Base-by-base conservation (phyloP, 75 land plant genomes). In the Pinus tabuliformis region DNA sequence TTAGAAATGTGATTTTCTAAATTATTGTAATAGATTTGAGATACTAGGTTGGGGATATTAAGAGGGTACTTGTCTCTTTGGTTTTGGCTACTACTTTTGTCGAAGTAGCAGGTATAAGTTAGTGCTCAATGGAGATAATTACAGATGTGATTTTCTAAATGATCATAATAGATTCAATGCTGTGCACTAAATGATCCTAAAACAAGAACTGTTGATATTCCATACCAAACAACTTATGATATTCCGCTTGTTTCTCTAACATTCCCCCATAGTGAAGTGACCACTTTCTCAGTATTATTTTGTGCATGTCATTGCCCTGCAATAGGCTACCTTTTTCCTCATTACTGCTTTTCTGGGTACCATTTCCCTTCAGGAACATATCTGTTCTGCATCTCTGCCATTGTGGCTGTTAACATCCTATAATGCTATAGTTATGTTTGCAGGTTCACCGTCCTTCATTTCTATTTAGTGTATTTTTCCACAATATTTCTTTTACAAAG, bases 11-110 rank as follows among this genome's bases (percentile, higher is more conserved):
- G 12, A 11, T 54, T 62, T 54, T 39, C 28, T 60, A 8, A 74
- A 26, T 13, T 59, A 5, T 57, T 17, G 21, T 45, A 58, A 28
- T 26, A 64, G 20, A 64, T 49, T 49, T n/a, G 16, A 33, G 77
- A 86, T 97, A 88, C 72, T 81, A 58, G 82, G 82, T 0, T 97
- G 99, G 99, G 98, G 99, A 24, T 97, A 86, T 77, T 77, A 93
- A 76, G 99, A 95, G 80, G 99, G 96, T 11, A 86, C 78, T 42
- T 95, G 96, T 17, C 86, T 97, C 3, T 97, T 97, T 87, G 99
- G 99, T 7, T 97, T 95, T 86, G 94, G 98, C 9, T 97, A 95
- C 91, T 98, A 97, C 80, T 97, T 97, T 61, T 95, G 98, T 17
- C 98, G 95, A 84, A 97, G 99, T 79, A 97, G 92, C 75, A 92